Evolutionary conservation across 1,284 basidiomycete species (phyloP).

Genomic region (Cryptococcus depauperatus): DNA sequence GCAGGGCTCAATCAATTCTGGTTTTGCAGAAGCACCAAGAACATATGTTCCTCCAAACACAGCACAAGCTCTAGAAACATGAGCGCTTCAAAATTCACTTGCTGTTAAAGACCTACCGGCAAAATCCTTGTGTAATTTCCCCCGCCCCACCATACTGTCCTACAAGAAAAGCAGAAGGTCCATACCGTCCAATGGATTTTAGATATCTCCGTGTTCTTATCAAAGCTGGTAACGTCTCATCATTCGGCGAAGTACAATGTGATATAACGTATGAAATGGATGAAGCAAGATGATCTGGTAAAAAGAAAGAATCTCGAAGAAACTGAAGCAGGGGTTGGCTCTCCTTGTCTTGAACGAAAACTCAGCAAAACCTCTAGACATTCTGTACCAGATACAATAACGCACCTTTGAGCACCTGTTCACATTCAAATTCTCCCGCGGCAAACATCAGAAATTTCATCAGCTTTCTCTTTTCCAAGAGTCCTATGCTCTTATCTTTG

Average conservation of each 20-base stretch:
- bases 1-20: conserved; percentile 18
- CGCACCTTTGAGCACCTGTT: conserved; percentile 29
- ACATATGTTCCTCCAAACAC: conserved; percentile 80
- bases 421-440: conserved; percentile 61
- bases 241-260: conserved; percentile 53
- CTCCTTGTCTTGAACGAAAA: conserved; percentile 48
- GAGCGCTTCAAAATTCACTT: background rate
- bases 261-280: conserved; percentile 67
- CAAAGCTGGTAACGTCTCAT: conserved; percentile 58
- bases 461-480: conserved; percentile 79
- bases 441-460: conserved; percentile 89
- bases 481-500: conserved; percentile 65
- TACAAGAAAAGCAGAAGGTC: conserved; percentile 80
- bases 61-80: conserved; percentile 59
- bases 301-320: conserved; percentile 55
- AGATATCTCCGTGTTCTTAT: conserved; percentile 64
- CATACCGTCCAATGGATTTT: conserved; percentile 75
- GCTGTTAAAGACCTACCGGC: conserved; percentile 45
- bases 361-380: no score
- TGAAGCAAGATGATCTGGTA: conserved; percentile 54
- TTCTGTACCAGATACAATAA: background rate
- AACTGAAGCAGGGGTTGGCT: conserved; percentile 55
- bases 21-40: conserved; percentile 49
- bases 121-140: conserved; percentile 89
- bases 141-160: conserved; percentile 90